Base-by-base conservation (phyloP, 2,329 filamentous ascomycete species). In the Fusarium xylarioides region DNA sequence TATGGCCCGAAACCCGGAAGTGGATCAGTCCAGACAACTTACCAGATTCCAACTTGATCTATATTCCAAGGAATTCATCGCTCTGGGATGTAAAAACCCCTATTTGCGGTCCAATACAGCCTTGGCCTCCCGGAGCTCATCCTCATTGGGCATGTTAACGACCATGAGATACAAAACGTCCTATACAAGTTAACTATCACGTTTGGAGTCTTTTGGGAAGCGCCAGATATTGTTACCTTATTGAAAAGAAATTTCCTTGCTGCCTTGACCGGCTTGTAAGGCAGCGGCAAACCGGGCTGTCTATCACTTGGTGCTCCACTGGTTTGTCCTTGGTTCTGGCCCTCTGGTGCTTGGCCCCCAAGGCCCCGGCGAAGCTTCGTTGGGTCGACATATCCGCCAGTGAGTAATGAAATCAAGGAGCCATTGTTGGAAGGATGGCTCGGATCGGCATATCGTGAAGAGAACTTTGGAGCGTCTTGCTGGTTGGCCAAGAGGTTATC, bases 131-230 rank as follows among this genome's bases (percentile, higher is more conserved):
- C n/a, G 58, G 2, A 67, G 38, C 12, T 67, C 64, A 19, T 60
- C 46, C 7, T 67, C 63, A 2, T 40, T 61, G 0, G 64, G 64
- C 34, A 67, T 16, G 21, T 67, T 67, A 7, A 60, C 64, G 18
- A 67, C 64, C 64, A 67, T 53, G 1, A 67, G 10, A 35, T 67
- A 67, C 21, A 67, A 34, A n/a, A 67, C 21, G 10, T 67, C 64
- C 63, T 67, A 23, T 7, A 4, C 11, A 11, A 9, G 28, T 67
- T 21, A 67, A 46, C 18, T 10, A 26, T 7, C 4, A 2, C 2
- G 2, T 18, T 6, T 10, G 11, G 0, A 21, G 10, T 7, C 2
- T n/a, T n/a, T 7, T 16, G 5, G 4, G 11, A 5, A 4, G 14
- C 2, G 23, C 4, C 4, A 3, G 7, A 11, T 5, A 21, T n/a